Evolutionary conservation across 495 filamentous ascomycete genomes (phyloP).

Genomic region (Penicillium pancosmium): DNA sequence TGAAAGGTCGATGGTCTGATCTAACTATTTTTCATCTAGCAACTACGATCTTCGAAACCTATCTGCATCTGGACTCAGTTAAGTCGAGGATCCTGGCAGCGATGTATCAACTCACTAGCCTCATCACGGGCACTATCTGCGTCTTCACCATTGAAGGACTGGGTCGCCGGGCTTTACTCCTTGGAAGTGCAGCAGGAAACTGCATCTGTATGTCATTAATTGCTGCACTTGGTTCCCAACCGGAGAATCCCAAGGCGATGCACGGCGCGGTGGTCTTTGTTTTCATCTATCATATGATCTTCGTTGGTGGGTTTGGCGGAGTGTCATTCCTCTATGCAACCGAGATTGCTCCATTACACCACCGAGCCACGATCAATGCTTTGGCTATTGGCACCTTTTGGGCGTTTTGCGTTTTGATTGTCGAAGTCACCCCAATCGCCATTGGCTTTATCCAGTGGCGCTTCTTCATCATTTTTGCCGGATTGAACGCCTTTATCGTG

Average conservation of each 20-base stretch:
- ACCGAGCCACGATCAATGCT: conserved; percentile 50
- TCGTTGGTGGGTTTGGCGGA: conserved; percentile 53
- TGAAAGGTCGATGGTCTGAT: background rate
- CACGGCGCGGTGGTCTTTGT: conserved; percentile 48
- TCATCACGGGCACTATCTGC: conserved; percentile 20
- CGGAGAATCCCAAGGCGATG: conserved; percentile 21
- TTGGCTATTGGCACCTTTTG: conserved; percentile 48
- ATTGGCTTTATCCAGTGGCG: conserved; percentile 19
- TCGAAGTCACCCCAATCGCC: conserved; percentile 27
- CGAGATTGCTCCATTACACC: conserved; percentile 51
- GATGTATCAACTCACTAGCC: conserved; percentile 19
- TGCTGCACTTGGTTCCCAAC: conserved; percentile 29
- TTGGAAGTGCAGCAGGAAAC: conserved; percentile 38
- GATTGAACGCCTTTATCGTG: conserved; percentile 15
- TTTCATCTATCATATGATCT: conserved; percentile 55
- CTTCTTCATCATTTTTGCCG: conserved; percentile 27
- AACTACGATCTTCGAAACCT: conserved; percentile 21
- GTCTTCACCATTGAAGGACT: conserved; percentile 26
- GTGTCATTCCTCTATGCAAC: conserved; percentile 56
- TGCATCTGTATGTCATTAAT: conserved; percentile 45
- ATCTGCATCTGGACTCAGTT: conserved; percentile 15
- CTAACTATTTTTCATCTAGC: conserved; percentile 1
- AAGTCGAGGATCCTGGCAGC: conserved; percentile 24
- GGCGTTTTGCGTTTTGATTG: conserved; percentile 33
- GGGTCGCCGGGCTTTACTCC: conserved; percentile 26